phyloP scores from a whole-genome alignment of 768 basidiomycete genomes.

The Dentipellis fragilis region DNA sequence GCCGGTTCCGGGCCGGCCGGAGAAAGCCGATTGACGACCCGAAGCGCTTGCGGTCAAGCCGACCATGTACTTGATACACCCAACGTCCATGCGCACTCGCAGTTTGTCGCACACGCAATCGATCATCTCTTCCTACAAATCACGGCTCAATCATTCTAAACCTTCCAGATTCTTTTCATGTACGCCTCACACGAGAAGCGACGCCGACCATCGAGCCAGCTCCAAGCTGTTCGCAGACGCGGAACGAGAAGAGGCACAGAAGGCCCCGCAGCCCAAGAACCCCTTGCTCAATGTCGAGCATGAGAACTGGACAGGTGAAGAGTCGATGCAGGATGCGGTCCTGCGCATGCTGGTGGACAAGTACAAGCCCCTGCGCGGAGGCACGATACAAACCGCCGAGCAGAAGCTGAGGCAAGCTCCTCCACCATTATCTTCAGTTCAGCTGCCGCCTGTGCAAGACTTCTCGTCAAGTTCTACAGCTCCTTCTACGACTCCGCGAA shows the following conservation, averaged over 20 bases:
- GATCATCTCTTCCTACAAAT: background rate
- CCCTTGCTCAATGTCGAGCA: constrained; percentile 33
- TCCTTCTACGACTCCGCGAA: background rate
- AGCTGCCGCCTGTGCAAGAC: background rate
- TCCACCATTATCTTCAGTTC: constrained; percentile 26
- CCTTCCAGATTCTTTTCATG: constrained; percentile 2
- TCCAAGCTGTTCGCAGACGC: constrained; percentile 63
- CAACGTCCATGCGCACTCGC: background rate
- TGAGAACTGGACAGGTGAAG: constrained; percentile 73
- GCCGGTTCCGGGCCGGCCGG: too few relatives aligned
- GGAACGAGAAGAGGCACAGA: constrained; percentile 38
- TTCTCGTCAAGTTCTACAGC: background rate
- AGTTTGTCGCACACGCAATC: background rate
- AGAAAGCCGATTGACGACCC: too few relatives aligned
- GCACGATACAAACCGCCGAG: constrained; percentile 49
- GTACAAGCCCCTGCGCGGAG: constrained; percentile 70
- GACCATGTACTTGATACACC: background rate
- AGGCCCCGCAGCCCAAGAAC: constrained; percentile 10
- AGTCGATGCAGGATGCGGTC: constrained; percentile 57
- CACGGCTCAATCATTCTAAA: background rate
- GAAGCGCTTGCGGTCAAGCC: too few relatives aligned
- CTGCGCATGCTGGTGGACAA: constrained; percentile 82
- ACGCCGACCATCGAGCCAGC: constrained; percentile 28
- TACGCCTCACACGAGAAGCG: background rate
- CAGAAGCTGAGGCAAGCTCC: constrained; percentile 48